Evolutionary conservation across 2,329 filamentous ascomycete species (phyloP), one percentile per base, ranked within the genome.

Genomic region (Neofusicoccum umdonicola): DNA sequence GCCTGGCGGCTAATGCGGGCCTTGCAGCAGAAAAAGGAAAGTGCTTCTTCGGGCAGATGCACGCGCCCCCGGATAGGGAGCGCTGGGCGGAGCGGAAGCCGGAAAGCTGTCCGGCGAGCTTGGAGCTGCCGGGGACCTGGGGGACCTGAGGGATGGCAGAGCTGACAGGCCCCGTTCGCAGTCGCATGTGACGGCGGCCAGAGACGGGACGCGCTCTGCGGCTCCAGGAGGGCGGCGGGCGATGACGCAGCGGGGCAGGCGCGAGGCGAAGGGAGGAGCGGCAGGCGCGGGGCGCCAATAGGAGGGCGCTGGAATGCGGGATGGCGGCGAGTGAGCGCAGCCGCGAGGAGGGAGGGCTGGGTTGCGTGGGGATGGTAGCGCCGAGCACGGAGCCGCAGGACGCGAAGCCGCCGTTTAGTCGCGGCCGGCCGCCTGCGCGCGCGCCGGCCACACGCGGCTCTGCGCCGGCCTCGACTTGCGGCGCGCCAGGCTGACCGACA

Each of bases 301-400:
- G 56, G 34, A 47, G 56, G 9, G 13, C 34, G 6, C 22, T 44
- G 50, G 15, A 52, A 31, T 37, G 50, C 50, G 50, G 50, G 50
- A 52, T 35, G 31, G 52, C 11, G 8, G 22, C 3, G 22, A n/a
- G 17, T 31, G 39, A 22, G 22, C 3, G 22, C 22, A 3, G 39
- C 39, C 15, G 22, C 4, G n/a, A n/a, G n/a, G 11, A 22, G 35
- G 39, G 52, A 27, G 56, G 42, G 22, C 11, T 22, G 31, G 34
- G 31, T 9, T 35, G 56, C 56, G 56, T 60, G 56, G 56, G 56
- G 56, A 60, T 27, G 17, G 15, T 60, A 60, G 56, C 56, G 56
- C 56, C 41, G 56, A 60, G 56, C 56, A 47, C 56, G 56, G 56
- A 60, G 56, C 12, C 27, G 56, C 31, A 60, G 39, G 54, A 39